Base-by-base conservation (phyloP, 202 grass and related monocot species). In the Cymbopogon flexuosus region DNA sequence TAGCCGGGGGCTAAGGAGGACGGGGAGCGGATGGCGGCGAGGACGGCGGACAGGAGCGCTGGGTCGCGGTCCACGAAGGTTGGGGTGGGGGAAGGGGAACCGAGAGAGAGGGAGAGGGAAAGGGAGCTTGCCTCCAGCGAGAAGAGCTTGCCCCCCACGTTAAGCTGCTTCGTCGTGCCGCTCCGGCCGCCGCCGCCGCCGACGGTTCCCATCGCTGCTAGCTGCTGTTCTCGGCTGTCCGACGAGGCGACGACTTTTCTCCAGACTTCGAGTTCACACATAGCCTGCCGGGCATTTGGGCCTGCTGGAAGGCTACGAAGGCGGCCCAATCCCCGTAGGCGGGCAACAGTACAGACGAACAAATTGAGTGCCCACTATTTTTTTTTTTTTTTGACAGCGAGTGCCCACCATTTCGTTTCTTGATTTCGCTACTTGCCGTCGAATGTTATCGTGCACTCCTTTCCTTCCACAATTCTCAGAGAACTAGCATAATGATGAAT, bases 81-180 rank as follows among this genome's bases (percentile, higher is more conserved):
- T 54, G 88, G 66, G 42, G 73, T 63, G 22, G 78, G 62, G 29
- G 52, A 73, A 56, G 46, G 45, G 11, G 75, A 24, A 72, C 60
- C 68, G n/a, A 76, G 46, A 12, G 54, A 76, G 35, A 80, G 62
- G 36, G 84, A 79, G 21, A 87, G 72, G 43, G 77, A 51, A 22
- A 93, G 79, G 66, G 90, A 89, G 76, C 73, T 97, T 72, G 89
- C 92, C 85, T 93, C 87, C 66, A 97, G 65, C 34, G 77, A 37
- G 72, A 97, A 97, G 68, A 86, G 77, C 83, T 84, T 89, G 36
- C 91, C 91, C 4, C 89, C 94, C 10, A 93, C 94, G 85, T 97
- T 94, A 30, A 97, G 82, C 81, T 81, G 49, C 61, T 84, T 80
- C 56, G 51, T 41, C 60, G 59, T 42, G 73, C 41, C 79, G 40